Base-by-base conservation (phyloP, 2,329 filamentous ascomycete species). In the Colletotrichum sp. region DNA sequence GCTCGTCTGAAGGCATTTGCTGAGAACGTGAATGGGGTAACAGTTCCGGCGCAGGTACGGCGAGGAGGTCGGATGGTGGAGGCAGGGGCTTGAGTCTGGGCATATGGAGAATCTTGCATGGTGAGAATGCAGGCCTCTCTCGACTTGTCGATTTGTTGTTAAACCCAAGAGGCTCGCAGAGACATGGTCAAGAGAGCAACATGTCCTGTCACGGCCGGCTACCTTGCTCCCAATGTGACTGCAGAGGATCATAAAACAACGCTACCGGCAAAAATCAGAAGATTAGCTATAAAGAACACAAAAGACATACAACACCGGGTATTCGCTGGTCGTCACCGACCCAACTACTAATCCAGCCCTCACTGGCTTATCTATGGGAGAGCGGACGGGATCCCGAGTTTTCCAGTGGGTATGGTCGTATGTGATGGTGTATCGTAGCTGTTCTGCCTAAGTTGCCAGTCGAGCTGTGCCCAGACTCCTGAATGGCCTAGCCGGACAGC, bases 331-430 rank as follows among this genome's bases (percentile, higher is more conserved):
- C 69, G 52, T 72, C 62, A 61, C 32, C 36, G 36, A 38, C 36
- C 36, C 36, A 38, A 38, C 36, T 38, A 38, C 36, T 38, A 18
- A 38, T 38, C 36, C 36, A 38, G 36, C 36, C 36, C 36, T 38
- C 36, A 38, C 36, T 38, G 14, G 36, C 36, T 38, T 38, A 38
- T 38, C 36, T 38, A 38, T 38, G 36, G 36, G 36, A 38, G 36
- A 38, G 36, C 36, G 36, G 32, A 68, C 69, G 52, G 55, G 32
- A 69, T 72, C 63, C 70, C 64, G 55, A 73, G 64, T 73, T 69
- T 12, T 73, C 70, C 56, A 69, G 64, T 69, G 52, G 71, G 65
- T 69, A 32, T 62, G 56, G 21, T 69, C 55, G 56, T 61, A 55
- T 69, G 70, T 56, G 12, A 2, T 43, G 4, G 10, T 4, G 0